Evolutionary conservation across 2,329 filamentous ascomycete genomes (phyloP), one percentile per base, ranked within the genome.

Genomic region (Alternaria sp.): DNA sequence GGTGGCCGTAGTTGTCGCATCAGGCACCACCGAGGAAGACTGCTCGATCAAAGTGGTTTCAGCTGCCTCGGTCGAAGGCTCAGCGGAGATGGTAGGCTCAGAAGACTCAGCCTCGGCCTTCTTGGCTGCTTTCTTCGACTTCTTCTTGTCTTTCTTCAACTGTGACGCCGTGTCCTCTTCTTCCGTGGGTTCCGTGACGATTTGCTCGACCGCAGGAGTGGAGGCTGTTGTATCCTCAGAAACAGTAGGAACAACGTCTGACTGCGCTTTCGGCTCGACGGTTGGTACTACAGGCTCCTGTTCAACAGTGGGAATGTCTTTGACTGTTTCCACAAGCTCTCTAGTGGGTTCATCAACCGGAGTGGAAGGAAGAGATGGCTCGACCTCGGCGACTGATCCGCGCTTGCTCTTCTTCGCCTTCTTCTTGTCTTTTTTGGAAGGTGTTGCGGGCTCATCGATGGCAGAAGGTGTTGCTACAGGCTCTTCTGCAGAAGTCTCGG

Each of bases 61-160:
- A n/a, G n/a, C 21, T 50, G 51, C 13, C 19, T 60, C 46, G 9
- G 7, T 12, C 17, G 21, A 26, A 44, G 61, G 55, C 15, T 61
- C 57, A 9, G 40, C 13, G 13, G 32, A 26, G 7, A 55, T 12
- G 4, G 26, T 6, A 19, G 58, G 25, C 6, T 52, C 58, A 25
- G 60, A 46, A 46, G 47, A n/a, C 26, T 60, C 52, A 46, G 46
- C 32, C 12, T 69, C 61, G 1, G 56, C 43, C 5, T 59, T 23
- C 49, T 71, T 72, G 12, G 59, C 61, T 4, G 57, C 58, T 50
- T 73, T 73, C 62, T 73, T 71, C 6, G 63, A 70, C 44, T 72
- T 73, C 56, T 73, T 73, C 57, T 68, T 68, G 15, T 71, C 71
- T 51, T 72, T 73, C 64, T 71, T 71, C 6, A 67, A 63, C 6